Conservation (phyloP, 768 basidiomycete genomes). For the Kwoniella shandongensis region DNA sequence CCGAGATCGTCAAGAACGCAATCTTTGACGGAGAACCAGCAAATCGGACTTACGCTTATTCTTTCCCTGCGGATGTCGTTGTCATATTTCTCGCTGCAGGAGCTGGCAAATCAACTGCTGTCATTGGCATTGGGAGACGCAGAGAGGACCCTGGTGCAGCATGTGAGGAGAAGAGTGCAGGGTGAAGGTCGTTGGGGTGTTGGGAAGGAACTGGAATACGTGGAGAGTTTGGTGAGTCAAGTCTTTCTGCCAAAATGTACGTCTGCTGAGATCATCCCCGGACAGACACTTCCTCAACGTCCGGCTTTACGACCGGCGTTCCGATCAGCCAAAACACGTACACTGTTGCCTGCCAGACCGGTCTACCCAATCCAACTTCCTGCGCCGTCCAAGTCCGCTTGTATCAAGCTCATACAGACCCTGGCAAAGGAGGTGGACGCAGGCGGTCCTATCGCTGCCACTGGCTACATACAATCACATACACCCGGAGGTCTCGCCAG, state of each 20-base stretch:
- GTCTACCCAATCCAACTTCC: conserved; percentile 41
- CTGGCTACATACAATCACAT: conserved; percentile 6
- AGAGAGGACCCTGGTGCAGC: conserved; percentile 46
- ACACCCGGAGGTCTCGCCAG: neutral
- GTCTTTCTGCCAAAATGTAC: neutral
- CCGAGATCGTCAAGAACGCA: conserved; percentile 2
- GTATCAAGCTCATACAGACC: conserved; percentile 35
- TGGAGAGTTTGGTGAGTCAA: conserved; percentile 41
- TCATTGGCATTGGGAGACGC: conserved; percentile 38
- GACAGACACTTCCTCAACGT: conserved; percentile 23
- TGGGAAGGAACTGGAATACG: conserved; percentile 43
- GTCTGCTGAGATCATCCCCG: conserved; percentile 1
- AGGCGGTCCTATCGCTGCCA: conserved; percentile 12
- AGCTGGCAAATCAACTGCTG: conserved; percentile 39
- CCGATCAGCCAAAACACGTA: conserved; percentile 46
- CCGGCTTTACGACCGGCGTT: conserved; percentile 46
- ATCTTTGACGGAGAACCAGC: conserved; percentile 27
- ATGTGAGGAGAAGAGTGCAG: conserved; percentile 39
- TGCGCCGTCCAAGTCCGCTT: conserved; percentile 45
- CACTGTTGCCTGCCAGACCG: conserved; percentile 33
- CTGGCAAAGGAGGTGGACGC: conserved; percentile 36
- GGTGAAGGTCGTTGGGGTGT: conserved; percentile 48
- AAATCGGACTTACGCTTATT: conserved; percentile 40
- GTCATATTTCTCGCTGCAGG: conserved; percentile 46
- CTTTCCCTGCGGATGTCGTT: conserved; percentile 47